Base-by-base conservation (phyloP, 2,329 filamentous ascomycete genomes). In the Cladosporium oxysporum region DNA sequence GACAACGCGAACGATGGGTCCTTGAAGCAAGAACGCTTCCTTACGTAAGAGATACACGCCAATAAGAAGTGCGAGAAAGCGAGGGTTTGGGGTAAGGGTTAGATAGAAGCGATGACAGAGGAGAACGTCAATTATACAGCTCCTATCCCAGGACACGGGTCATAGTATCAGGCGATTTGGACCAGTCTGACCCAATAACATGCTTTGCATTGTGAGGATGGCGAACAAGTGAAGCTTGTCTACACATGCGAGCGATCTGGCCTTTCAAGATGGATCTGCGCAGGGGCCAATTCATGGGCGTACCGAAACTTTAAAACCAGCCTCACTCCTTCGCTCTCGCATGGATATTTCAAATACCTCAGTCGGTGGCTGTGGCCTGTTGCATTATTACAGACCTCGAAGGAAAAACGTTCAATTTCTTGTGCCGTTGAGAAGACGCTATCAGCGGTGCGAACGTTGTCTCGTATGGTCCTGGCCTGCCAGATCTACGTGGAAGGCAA, bases 241-340 rank as follows among this genome's bases (percentile, higher is more conserved):
- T 21, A 21, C 41, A 47, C 8, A 21, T 21, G 41, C 53, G n/a
- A 58, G 53, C 8, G 33, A 41, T 58, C 55, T 58, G 33, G 52
- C 16, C 50, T 55, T 29, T 12, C 18, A 33, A 33, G 16, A 55
- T 55, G 52, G 52, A 33, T 55, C 29, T 33, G 16, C 31, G 55
- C 55, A 41, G 5, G 55, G 55, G 55, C 55, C 55, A 16, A 6
- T 18, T 18, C 23, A 11, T 58, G 55, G 55, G 33, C 12, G 37
- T 58, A 28, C 55, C 55, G 33, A 55, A 55, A 29, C 52, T 33
- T n/a, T n/a, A 55, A 55, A 16, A 11, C 31, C 52, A 55, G 52
- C 29, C 49, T 52, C 49, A 52, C 21, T 14, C 23, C 52, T 33
- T 55, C 52, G 28, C 28, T 31, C 52, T 33, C 26, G 29, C 29